A percentile compares a stretch with the other conserved stretches of the same genome.
phyloP scores from a whole-genome alignment of 1,139 yeast genomes.

The Blastobotrys proliferans region DNA sequence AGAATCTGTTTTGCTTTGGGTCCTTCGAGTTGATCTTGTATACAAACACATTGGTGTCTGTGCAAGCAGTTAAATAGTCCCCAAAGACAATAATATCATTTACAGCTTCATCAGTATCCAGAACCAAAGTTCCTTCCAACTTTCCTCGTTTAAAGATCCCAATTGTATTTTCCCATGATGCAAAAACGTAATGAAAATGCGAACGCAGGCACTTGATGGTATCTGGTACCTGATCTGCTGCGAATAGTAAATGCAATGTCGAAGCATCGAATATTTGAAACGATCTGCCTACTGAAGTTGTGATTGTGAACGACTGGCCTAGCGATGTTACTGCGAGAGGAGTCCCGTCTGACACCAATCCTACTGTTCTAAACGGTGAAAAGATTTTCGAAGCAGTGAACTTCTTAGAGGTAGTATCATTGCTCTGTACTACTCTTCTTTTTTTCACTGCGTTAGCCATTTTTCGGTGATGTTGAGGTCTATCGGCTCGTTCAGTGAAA shows the following conservation, averaged over 20 bases:
- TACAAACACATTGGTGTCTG: constrained; percentile 53
- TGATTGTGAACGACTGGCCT: constrained; percentile 83
- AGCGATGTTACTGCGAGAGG: constrained; percentile 88
- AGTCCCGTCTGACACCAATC: constrained; percentile 52
- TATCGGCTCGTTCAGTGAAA: not conserved
- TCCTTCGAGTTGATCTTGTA: constrained; percentile 53
- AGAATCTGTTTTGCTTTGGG: constrained; percentile 39
- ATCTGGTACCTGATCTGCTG: constrained; percentile 73
- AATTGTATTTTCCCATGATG: constrained; percentile 64
- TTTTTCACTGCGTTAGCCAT: constrained; percentile 14
- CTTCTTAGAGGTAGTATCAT: constrained; percentile 9
- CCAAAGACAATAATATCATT: constrained; percentile 66
- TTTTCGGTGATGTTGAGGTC: not conserved
- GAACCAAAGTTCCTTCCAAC: constrained; percentile 51
- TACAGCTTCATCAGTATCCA: constrained; percentile 34
- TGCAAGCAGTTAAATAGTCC: constrained; percentile 63
- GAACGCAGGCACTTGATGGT: constrained; percentile 71
- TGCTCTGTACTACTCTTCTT: constrained; percentile 19
- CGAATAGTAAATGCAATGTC: constrained; percentile 78
- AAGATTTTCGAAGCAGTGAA: constrained; percentile 23
- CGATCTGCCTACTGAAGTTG: constrained; percentile 83
- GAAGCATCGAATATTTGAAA: constrained; percentile 94
- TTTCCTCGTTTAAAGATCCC: constrained; percentile 84
- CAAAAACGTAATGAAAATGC: constrained; percentile 81
- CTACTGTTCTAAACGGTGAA: constrained; percentile 51